Conservation (phyloP, 257 asterid species). For the Coffea canephora region DNA sequence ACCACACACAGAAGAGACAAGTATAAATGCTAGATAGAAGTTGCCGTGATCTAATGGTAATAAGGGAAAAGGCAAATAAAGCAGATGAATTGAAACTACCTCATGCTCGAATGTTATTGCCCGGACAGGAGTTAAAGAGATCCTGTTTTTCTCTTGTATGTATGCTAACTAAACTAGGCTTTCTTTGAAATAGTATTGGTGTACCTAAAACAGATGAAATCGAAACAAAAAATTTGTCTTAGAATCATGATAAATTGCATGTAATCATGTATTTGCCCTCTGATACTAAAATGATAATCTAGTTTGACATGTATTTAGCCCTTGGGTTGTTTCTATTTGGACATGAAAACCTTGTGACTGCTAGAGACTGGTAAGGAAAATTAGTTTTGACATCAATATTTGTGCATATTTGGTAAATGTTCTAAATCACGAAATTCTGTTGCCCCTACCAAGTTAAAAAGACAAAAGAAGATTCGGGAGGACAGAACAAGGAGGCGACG, state of each 20-base stretch:
- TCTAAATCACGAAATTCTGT: not conserved
- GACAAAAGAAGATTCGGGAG: not conserved
- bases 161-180: not conserved
- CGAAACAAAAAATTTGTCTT: no score
- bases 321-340: not conserved
- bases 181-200: not conserved
- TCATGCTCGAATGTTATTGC: not conserved
- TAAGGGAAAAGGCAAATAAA: not conserved
- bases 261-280: not conserved
- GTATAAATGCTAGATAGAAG: not conserved
- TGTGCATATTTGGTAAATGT: not conserved
- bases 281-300: not conserved
- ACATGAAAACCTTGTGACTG: not conserved
- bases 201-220: no score
- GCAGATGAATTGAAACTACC: not conserved
- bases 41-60: not conserved
- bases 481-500: not conserved
- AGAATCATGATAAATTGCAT: no score
- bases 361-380: not conserved
- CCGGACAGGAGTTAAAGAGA: not conserved
- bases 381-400: not conserved
- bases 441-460: not conserved
- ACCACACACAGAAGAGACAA: no score
- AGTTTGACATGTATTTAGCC: not conserved
- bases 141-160: not conserved